These are phyloP conservation scores for Fusarium sp. DNA, from an alignment of 2,329 filamentous ascomycete species.

Conservation along the genomic window DNA sequence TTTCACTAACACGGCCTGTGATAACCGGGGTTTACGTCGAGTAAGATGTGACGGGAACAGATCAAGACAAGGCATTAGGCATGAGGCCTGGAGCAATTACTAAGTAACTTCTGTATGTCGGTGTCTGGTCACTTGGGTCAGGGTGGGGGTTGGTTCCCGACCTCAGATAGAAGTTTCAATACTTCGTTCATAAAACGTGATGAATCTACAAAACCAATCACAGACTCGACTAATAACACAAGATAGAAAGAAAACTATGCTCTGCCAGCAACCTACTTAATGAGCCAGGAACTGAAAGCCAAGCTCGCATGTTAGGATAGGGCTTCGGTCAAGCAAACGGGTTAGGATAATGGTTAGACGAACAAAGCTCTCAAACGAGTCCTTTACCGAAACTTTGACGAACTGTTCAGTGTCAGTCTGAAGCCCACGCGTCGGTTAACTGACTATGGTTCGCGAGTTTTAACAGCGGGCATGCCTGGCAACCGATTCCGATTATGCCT, in stretches of 20 bases:
- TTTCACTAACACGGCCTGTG: neutral
- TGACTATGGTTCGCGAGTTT: neutral
- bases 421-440: neutral
- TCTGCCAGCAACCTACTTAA: neutral
- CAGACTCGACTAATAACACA: neutral
- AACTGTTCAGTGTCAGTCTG: neutral
- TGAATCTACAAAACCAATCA: conserved; percentile 13
- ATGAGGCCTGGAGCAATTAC: neutral
- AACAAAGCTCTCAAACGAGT: neutral
- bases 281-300: neutral
- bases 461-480: neutral
- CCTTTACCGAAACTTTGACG: neutral
- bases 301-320: neutral
- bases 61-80: neutral
- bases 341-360: conserved; percentile 1
- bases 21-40: neutral
- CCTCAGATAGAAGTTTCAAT: neutral
- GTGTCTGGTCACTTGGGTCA: neutral
- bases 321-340: conserved; percentile 21
- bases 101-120: neutral
- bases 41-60: neutral
- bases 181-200: neutral
- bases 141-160: neutral
- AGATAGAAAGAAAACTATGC: neutral
- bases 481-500: neutral